Conservation (phyloP, 495 filamentous ascomycete genomes). For the Pyrenopolyporus hunteri region DNA sequence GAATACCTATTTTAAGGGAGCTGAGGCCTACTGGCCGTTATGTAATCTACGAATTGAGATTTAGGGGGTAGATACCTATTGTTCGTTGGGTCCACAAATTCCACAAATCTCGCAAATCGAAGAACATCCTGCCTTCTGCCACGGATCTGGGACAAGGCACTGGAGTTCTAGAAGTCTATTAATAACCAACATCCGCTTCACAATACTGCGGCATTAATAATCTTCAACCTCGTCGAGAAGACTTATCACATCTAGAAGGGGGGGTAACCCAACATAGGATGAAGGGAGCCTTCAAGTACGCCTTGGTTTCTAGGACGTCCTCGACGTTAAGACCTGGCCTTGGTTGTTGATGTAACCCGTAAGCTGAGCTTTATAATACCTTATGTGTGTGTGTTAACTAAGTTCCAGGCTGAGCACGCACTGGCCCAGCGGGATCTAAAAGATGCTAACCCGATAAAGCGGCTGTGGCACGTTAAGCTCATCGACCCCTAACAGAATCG, state of each 20-base stretch:
- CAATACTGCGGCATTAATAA: not conserved
- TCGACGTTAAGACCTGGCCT: no score
- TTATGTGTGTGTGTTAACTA: not conserved
- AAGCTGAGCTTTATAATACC: not conserved
- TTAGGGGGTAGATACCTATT: no score
- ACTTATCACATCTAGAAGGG: no score
- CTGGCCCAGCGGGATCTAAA: conserved; percentile 19
- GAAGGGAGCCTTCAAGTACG: no score
- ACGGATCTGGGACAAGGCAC: not conserved
- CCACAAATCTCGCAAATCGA: no score
- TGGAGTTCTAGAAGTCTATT: conserved; percentile 18
- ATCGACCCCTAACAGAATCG: conserved; percentile 2
- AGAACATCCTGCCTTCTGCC: conserved; percentile 14
- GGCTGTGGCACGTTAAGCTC: conserved; percentile 15
- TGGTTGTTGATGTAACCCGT: conserved; percentile 11
- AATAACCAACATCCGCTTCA: not conserved
- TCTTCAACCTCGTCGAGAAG: no score
- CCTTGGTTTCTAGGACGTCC: no score
- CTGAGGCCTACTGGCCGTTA: not conserved
- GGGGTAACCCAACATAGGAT: no score
- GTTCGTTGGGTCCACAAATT: conserved; percentile 10
- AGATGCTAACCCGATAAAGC: conserved; percentile 7
- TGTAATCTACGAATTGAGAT: conserved; percentile 5
- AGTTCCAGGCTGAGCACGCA: not conserved
- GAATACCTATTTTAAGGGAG: no score